Base-by-base conservation (phyloP, 75 land plant species). In the Picea glauca region DNA sequence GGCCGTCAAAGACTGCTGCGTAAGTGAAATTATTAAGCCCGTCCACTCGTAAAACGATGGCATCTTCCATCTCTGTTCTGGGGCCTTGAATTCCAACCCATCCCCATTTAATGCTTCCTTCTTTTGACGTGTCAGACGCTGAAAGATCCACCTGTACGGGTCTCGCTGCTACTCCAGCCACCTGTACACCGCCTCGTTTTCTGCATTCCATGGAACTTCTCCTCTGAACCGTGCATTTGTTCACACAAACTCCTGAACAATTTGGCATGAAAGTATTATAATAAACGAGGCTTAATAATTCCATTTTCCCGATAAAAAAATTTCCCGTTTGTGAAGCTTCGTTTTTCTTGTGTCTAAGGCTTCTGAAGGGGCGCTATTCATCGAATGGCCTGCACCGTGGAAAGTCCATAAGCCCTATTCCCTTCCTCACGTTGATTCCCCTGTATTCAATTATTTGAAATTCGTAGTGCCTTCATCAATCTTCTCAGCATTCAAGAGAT, bases 1-100 rank as follows among this genome's bases (percentile, higher is more conserved):
- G 99, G n/a, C 99, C 99, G 72, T 97, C 99, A 73, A 94, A 91
- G 46, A 97, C 95, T 13, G 98, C 99, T 17, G 99, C 99, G 83
- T 88, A 97, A 58, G 84, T 84, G 86, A 93, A 97, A 2, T 91
- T 96, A 54, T 82, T 72, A 32, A 91, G 83, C 30, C 78, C 88
- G 20, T 85, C 87, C 2, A 79, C 78, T 20, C 88, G 82, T 60
- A 97, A 58, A 58, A 92, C 87, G 30, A 90, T 62, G 43, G 88
- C 98, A 59, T 97, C 99, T 77, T 97, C 99, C 99, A 97, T 97
- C 81, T 97, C 99, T 23, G 87, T 77, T 13, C 99, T 80, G 23
- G 81, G 78, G 1, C 99, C 99, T 78, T 97, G 98, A 60, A 91
- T 33, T 21, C 70, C 81, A 26, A 78, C 75, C 32, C 87, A 89